These are phyloP conservation scores for Lojkania enalia DNA, from an alignment of 2,329 filamentous ascomycete genomes.

Conservation along the genomic window DNA sequence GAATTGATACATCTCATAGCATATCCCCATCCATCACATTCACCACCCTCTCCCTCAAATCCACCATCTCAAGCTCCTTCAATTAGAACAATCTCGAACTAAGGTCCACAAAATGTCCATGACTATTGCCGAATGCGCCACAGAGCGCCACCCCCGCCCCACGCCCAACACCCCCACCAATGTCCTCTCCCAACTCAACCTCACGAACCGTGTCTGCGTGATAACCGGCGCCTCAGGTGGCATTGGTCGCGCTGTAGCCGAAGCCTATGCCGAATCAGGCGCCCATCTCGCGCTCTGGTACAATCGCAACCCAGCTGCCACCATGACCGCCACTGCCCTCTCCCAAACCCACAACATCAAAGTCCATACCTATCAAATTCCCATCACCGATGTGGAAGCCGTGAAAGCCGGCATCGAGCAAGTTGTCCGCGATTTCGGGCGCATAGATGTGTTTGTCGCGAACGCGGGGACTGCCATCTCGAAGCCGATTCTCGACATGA, in stretches of 20 bases:
- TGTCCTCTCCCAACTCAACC: constrained; percentile 37
- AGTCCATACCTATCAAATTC: constrained; percentile 65
- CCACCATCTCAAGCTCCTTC: too few species aligned
- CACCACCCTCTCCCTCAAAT: too few species aligned
- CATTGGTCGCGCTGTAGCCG: constrained; percentile 54
- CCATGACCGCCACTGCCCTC: constrained; percentile 60
- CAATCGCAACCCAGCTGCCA: constrained; percentile 18
- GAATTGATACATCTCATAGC: too few species aligned
- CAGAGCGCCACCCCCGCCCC: constrained; percentile 31
- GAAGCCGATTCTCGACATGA: constrained; percentile 59
- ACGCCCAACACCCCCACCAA: constrained; percentile 32
- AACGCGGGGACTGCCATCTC: constrained; percentile 63
- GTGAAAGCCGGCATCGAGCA: constrained; percentile 61
- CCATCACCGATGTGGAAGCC: constrained; percentile 57
- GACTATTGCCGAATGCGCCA: constrained; percentile 35
- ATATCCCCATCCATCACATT: too few species aligned
- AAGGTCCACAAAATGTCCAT: constrained; percentile 38
- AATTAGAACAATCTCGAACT: too few species aligned
- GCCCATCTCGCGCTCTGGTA: constrained; percentile 54
- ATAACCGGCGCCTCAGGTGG: constrained; percentile 56
- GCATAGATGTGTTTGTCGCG: constrained; percentile 66
- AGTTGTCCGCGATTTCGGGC: constrained; percentile 69
- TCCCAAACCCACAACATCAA: constrained; percentile 60
- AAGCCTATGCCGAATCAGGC: constrained; percentile 46
- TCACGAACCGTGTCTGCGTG: constrained; percentile 47